Evolutionary conservation across 2,329 filamentous ascomycete genomes (phyloP).

Genomic region (Monosporascus sp.): DNA sequence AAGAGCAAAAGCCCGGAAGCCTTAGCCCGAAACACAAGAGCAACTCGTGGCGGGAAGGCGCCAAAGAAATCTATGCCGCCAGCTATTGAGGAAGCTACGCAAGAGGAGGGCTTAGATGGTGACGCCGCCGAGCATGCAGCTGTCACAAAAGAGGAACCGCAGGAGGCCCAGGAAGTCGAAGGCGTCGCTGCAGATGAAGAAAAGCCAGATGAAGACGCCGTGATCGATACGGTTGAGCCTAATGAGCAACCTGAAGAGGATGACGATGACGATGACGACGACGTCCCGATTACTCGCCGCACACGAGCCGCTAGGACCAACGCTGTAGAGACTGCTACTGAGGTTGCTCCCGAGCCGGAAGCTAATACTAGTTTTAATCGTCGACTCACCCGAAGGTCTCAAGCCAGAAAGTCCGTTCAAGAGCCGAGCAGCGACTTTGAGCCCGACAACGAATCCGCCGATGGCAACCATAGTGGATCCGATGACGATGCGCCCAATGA

Average conservation of each 20-base stretch:
- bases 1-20: slow-evolving; percentile 54
- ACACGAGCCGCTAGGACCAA: slow-evolving; percentile 31
- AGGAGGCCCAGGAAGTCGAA: slow-evolving; percentile 30
- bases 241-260: slow-evolving; percentile 36
- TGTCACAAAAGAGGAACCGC: slow-evolving; percentile 2
- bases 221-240: slow-evolving; percentile 23
- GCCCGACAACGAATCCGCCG: slow-evolving; percentile 54
- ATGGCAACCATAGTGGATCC: slow-evolving; percentile 43
- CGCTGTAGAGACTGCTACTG: slow-evolving; percentile 10
- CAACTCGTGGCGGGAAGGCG: slow-evolving; percentile 47
- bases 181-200: slow-evolving; percentile 24
- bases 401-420: slow-evolving; percentile 41
- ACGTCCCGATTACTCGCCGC: slow-evolving; percentile 42
- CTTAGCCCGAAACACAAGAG: slow-evolving; percentile 35
- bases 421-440: slow-evolving; percentile 60
- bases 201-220: slow-evolving; percentile 25
- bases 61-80: slow-evolving; percentile 44
- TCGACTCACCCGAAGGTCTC: slow-evolving; percentile 44
- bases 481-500: slow-evolving; percentile 22
- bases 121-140: slow-evolving; percentile 26
- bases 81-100: slow-evolving; percentile 46
- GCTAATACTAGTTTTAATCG: slow-evolving; percentile 31
- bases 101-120: slow-evolving; percentile 41
- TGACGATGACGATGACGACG: slow-evolving; percentile 47
- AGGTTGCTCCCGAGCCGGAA: slow-evolving; percentile 17